Conservation (phyloP, 345 rosid genomes). For the Draba incana region DNA sequence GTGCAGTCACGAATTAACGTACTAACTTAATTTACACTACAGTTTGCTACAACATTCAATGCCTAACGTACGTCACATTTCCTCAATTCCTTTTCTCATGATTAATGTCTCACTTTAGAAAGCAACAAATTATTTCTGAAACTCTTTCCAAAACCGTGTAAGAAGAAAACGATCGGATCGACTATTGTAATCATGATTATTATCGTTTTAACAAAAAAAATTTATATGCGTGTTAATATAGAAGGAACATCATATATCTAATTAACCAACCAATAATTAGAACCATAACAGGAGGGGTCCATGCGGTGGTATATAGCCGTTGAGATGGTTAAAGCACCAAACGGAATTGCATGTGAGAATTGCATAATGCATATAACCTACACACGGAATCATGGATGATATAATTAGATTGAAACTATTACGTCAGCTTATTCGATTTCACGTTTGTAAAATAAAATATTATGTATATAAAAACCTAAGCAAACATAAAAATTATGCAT, state of each 20-base stretch:
- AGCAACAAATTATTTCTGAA: background rate
- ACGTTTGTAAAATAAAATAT: background rate
- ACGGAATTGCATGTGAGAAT: conserved; percentile 35
- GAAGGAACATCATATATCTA: background rate
- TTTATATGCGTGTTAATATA: background rate
- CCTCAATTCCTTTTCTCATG: background rate
- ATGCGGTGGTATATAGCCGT: conserved; percentile 29
- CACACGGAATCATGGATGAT: conserved; percentile 22
- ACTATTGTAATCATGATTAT: background rate
- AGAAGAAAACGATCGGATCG: background rate
- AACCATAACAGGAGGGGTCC: background rate
- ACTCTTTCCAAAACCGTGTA: conserved; percentile 13
- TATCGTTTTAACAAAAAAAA: background rate
- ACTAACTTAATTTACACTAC: background rate
- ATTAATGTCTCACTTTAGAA: too few species aligned
- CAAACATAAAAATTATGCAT: background rate
- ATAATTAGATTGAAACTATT: conserved; percentile 2
- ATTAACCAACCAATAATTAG: background rate
- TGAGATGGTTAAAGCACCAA: conserved; percentile 28
- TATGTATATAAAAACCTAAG: too few species aligned
- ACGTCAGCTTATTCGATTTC: conserved; percentile 20
- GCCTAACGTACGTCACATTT: conserved; percentile 6
- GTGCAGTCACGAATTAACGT: background rate
- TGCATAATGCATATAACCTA: conserved; percentile 25
- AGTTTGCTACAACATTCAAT: conserved; percentile 4